Evolutionary conservation across 2,329 filamentous ascomycete species (phyloP).

Genomic region (Pseudogymnoascus sp.): DNA sequence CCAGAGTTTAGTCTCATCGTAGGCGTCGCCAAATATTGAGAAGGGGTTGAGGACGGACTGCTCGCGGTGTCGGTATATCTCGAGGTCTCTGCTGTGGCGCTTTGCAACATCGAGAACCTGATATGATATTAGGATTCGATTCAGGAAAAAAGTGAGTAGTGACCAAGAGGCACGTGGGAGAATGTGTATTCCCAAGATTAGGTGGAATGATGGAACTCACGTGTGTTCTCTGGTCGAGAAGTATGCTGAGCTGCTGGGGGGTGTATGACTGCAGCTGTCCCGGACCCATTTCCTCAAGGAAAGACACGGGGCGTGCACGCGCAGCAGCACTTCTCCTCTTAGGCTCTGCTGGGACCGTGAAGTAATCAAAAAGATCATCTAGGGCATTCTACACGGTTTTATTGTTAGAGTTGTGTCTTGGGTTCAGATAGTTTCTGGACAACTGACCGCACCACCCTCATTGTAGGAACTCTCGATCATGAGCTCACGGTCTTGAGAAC

Average conservation of each 20-base stretch:
- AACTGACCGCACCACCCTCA: background rate
- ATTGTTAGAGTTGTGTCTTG: background rate
- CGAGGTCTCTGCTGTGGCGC: background rate
- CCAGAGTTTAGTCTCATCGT: conserved; percentile 28
- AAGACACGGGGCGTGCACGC: conserved; percentile 16
- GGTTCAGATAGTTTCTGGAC: background rate
- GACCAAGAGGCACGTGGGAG: background rate
- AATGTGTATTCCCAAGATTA: background rate
- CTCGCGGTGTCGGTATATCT: background rate
- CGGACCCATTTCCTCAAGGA: conserved; percentile 34
- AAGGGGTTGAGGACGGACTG: background rate
- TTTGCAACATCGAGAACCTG: conserved; percentile 11
- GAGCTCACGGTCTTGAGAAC: conserved; percentile 53
- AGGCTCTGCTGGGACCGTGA: conserved; percentile 15
- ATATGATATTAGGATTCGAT: background rate
- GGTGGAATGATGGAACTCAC: conserved; percentile 28
- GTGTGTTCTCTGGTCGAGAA: conserved; percentile 43
- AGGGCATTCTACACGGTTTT: background rate
- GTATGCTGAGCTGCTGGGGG: conserved; percentile 37
- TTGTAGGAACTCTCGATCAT: conserved; percentile 30
- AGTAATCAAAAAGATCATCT: conserved; percentile 22
- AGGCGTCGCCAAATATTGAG: background rate
- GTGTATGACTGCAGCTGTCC: conserved; percentile 38
- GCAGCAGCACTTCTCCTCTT: conserved; percentile 20
- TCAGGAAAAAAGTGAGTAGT: background rate